phyloP scores from a whole-genome alignment of 306 rosid species.

The Fragaria nilgerrensis region DNA sequence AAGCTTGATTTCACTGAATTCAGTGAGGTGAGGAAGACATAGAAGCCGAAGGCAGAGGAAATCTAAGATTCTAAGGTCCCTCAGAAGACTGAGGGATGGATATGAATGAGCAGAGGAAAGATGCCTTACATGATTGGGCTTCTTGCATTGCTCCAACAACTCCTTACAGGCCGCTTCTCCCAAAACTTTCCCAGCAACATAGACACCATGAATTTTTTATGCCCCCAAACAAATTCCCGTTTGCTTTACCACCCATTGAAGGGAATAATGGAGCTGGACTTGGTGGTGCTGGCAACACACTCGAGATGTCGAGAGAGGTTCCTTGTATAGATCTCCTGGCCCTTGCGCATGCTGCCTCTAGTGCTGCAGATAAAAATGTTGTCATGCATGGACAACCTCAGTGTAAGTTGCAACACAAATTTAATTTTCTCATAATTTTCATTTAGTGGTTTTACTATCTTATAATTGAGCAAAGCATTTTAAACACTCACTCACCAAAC shows the following conservation, averaged over 20 bases:
- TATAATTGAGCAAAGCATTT: not conserved
- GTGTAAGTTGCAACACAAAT: slow-evolving; percentile 6
- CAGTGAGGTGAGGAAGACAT: not conserved
- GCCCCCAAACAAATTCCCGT: slow-evolving; percentile 5
- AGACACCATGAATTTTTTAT: not conserved
- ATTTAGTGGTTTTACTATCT: not conserved
- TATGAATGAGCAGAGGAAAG: slow-evolving; percentile 1
- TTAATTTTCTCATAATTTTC: not conserved
- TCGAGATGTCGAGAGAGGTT: slow-evolving; percentile 2
- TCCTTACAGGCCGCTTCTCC: slow-evolving; percentile 15
- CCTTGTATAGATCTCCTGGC: slow-evolving; percentile 15
- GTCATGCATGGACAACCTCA: slow-evolving; percentile 7
- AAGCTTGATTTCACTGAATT: slow-evolving; percentile 1
- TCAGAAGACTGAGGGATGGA: slow-evolving; percentile 14
- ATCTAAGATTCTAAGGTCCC: slow-evolving; percentile 3
- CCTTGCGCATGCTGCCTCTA: slow-evolving; percentile 10
- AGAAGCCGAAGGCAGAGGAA: not conserved
- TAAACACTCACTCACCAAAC: not conserved
- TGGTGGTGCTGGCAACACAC: slow-evolving; percentile 6
- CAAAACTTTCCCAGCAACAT: not conserved
- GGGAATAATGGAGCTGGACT: not conserved
- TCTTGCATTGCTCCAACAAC: slow-evolving; percentile 5
- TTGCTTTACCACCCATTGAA: not conserved
- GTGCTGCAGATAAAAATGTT: not conserved
- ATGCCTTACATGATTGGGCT: slow-evolving; percentile 6